Base-by-base conservation (phyloP, 805 yeast genomes). In the Cyberlindnera japonica region DNA sequence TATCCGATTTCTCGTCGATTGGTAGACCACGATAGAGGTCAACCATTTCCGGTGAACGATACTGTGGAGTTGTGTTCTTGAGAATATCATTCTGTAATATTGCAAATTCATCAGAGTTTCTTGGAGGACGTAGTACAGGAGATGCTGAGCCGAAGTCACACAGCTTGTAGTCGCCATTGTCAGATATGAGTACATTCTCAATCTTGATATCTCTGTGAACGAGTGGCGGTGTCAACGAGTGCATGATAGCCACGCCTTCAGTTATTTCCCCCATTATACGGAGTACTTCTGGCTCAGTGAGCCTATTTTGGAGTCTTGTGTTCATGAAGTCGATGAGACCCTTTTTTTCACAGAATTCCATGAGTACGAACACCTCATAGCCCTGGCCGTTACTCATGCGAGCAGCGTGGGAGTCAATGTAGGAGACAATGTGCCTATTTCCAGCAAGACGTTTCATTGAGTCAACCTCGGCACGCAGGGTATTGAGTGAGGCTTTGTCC, bases 341-440 rank as follows among this genome's bases (percentile, higher is more conserved):
- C 44, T 83, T 81, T 13, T 76, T 72, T 6, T 82, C 72, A 58
- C 95, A 85, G 51, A 77, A 80, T 54, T 85, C 95, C 95, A 85
- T 85, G 37, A 85, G 63, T 13, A 85, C 65, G 46, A 83, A 80
- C 35, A 85, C 95, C 58, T 83, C 95, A 52, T 84, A 85, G 12
- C 84, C 86, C 15, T 58, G 59, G 3, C 68, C 59, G n/a, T 54
- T 43, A 18, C 64, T 43, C 62, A 83, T 65, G 51, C 95, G 72
- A 11, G 95, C 79, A 6, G 99, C 99, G 65, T 93, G 96, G 3
- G 96, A 87, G 61, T 93, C 99, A 38, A 89, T 85, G 61, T 93
- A 93, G 3, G 87, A 80, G 2, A 93, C 99, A 46, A 93, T 79
- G 57, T 82, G 81, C 33, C 75, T 74, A 49, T 84, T 76, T 8